Evolutionary conservation across 352 stramenopile genomes (phyloP).

Genomic region (Globisporangium emineosum): DNA sequence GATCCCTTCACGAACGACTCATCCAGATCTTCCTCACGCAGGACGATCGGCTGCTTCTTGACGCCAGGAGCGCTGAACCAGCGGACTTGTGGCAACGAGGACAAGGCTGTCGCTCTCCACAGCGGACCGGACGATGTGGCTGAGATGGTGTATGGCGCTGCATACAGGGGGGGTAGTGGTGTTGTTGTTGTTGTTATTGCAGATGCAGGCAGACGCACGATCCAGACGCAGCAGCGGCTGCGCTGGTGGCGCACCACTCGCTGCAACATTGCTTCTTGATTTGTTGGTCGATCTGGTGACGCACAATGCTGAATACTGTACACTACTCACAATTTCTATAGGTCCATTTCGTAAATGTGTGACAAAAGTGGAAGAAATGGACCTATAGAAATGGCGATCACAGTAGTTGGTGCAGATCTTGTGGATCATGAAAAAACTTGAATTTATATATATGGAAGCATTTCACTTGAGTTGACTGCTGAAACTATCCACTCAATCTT

Average conservation of each 20-base stretch:
- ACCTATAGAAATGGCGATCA: not conserved
- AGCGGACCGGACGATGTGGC: not conserved
- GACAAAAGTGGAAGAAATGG: not conserved
- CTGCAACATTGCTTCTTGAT: conserved; percentile 1
- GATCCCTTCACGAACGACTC: conserved; percentile 88
- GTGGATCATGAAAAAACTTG: not conserved
- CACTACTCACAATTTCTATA: not conserved
- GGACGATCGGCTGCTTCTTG: conserved; percentile 25
- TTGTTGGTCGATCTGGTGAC: not conserved
- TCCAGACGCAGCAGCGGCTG: not conserved
- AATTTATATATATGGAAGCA: too few relatives aligned
- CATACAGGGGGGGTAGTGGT: not conserved
- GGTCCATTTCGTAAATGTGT: not conserved
- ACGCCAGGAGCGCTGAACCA: not conserved
- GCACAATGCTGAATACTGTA: not conserved
- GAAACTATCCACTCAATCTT: too few relatives aligned
- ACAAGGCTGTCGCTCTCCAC: not conserved
- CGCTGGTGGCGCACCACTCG: conserved; percentile 6
- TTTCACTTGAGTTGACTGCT: too few relatives aligned
- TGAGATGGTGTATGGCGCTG: not conserved
- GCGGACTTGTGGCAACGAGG: not conserved
- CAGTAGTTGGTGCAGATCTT: not conserved
- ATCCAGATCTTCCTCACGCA: conserved; percentile 65
- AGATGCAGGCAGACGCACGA: not conserved
- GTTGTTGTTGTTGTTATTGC: not conserved